These are phyloP conservation scores for Blastobotrys elegans DNA, from an alignment of 1,139 yeast species.

Conservation along the genomic window DNA sequence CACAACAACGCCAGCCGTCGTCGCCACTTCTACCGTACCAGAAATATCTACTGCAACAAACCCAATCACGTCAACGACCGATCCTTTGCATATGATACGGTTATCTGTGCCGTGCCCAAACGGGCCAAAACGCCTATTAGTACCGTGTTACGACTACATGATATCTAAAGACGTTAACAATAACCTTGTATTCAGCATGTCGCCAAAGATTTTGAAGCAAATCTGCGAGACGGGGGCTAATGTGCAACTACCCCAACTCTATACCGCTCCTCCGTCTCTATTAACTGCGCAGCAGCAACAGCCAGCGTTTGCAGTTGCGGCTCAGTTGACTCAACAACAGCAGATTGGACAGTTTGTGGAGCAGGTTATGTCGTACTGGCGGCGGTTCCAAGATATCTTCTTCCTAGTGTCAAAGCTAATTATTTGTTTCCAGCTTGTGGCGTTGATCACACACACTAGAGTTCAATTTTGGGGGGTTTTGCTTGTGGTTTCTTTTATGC, in stretches of 20 bases:
- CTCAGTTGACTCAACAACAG: neutral
- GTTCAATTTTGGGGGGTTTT: slow-evolving; percentile 14
- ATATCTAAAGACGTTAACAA: slow-evolving; percentile 8
- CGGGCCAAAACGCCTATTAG: slow-evolving; percentile 9
- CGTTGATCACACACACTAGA: slow-evolving; percentile 3
- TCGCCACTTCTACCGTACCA: neutral
- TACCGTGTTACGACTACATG: slow-evolving; percentile 19
- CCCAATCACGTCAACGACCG: slow-evolving; percentile 3
- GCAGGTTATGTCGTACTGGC: neutral
- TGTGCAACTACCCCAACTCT: slow-evolving; percentile 12
- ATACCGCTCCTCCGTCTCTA: neutral
- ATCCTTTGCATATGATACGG: slow-evolving; percentile 11
- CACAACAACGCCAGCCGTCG: neutral
- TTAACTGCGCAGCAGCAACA: neutral
- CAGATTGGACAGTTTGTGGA: neutral
- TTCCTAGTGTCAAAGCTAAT: slow-evolving; percentile 3
- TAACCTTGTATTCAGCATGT: slow-evolving; percentile 15
- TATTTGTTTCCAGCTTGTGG: slow-evolving; percentile 5
- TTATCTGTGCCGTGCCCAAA: slow-evolving; percentile 9
- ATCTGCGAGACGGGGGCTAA: slow-evolving; percentile 8
- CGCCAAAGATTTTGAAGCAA: slow-evolving; percentile 12
- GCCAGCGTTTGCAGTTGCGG: too few species aligned
- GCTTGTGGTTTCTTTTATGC: slow-evolving; percentile 7
- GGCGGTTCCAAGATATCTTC: neutral
- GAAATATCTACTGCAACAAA: neutral